Conservation (phyloP, 805 yeast species). For the Kodamaea nitidulidarum region DNA sequence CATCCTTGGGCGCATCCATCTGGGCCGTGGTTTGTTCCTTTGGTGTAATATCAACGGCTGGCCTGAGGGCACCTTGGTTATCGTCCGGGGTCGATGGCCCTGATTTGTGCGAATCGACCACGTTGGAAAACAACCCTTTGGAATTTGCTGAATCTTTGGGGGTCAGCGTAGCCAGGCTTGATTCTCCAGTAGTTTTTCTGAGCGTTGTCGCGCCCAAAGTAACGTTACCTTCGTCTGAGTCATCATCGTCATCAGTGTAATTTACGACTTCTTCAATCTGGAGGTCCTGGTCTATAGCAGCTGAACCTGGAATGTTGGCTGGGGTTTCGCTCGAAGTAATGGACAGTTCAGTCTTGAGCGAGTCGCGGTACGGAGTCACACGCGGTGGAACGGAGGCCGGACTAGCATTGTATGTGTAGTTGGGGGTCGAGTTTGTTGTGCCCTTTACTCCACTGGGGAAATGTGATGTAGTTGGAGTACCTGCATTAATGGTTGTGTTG, state of each 20-base stretch:
- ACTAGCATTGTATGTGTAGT: slow-evolving; percentile 1
- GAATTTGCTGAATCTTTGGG: not conserved
- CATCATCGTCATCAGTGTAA: slow-evolving; percentile 35
- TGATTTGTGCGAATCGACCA: not conserved
- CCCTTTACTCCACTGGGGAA: not conserved
- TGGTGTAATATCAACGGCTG: slow-evolving; percentile 15
- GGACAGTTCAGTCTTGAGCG: slow-evolving; percentile 12
- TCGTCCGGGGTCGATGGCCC: slow-evolving; percentile 15
- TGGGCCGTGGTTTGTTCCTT: slow-evolving; percentile 1
- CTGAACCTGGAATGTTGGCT: no score
- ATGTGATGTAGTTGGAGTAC: not conserved
- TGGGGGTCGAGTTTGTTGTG: not conserved
- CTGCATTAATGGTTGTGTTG: not conserved
- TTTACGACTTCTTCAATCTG: slow-evolving; percentile 37
- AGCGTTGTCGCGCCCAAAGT: slow-evolving; percentile 8
- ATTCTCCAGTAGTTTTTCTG: slow-evolving; percentile 8
- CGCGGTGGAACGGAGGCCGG: slow-evolving; percentile 15
- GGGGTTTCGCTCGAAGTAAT: no score
- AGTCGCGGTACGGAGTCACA: slow-evolving; percentile 3
- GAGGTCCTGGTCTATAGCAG: slow-evolving; percentile 3
- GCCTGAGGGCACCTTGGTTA: slow-evolving; percentile 10
- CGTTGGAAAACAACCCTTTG: slow-evolving; percentile 5
- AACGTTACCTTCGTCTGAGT: not conserved
- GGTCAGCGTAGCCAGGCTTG: not conserved
- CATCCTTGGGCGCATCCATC: slow-evolving; percentile 5